Percentiles rank a stretch among this genome's conserved stretches.
phyloP scores from a whole-genome alignment of 495 filamentous ascomycete genomes.

The Achaetomiella virescens region DNA sequence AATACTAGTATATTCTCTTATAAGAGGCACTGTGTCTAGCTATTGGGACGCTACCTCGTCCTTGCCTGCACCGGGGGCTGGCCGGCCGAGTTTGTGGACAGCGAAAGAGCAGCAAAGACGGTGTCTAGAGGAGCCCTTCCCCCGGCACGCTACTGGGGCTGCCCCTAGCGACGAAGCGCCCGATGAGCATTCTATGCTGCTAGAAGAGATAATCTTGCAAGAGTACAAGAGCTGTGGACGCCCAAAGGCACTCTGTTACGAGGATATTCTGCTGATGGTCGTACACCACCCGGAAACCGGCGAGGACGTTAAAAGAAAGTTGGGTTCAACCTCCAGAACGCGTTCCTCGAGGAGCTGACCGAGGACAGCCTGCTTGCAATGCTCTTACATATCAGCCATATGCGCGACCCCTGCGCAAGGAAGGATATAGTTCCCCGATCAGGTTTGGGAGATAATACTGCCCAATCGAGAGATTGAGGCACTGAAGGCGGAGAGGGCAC shows the following conservation, averaged over 20 bases:
- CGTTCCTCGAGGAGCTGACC: conserved; percentile 13
- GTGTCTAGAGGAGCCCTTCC: conserved; percentile 14
- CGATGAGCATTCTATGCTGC: conserved; percentile 14
- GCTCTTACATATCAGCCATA: conserved; percentile 20
- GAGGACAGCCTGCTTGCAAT: conserved; percentile 5
- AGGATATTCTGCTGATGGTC: conserved; percentile 26
- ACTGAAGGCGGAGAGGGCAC: conserved; percentile 1
- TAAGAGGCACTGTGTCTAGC: too few species aligned
- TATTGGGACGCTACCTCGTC: too few species aligned
- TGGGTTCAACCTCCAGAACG: conserved; percentile 17
- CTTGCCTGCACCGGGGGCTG: too few species aligned
- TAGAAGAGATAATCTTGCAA: conserved; percentile 17
- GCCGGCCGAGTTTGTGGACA: conserved; percentile 17
- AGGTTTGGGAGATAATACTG: conserved; percentile 17
- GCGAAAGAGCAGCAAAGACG: conserved; percentile 14
- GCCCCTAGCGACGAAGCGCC: background rate
- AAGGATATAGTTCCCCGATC: conserved; percentile 19
- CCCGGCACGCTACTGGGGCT: background rate
- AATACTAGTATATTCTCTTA: too few species aligned
- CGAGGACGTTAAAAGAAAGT: conserved; percentile 19
- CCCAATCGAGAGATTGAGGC: conserved; percentile 22
- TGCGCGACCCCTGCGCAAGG: conserved; percentile 19
- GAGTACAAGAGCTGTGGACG: conserved; percentile 8
- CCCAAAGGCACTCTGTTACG: conserved; percentile 22
- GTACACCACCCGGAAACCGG: conserved; percentile 22